These are phyloP conservation scores for Pichia sp. DNA, from an alignment of 1,139 yeast genomes.

Conservation along the genomic window DNA sequence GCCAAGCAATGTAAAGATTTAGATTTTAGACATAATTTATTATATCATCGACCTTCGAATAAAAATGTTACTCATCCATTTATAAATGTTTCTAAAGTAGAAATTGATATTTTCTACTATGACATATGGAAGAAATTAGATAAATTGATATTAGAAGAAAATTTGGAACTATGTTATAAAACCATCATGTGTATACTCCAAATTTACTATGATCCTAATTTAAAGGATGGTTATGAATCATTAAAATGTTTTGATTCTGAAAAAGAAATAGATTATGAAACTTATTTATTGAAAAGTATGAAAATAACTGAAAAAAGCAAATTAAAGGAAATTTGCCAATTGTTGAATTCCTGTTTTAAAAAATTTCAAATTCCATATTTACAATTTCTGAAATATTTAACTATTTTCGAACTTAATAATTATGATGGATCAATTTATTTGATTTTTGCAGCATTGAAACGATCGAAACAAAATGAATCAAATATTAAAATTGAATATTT, in stretches of 20 bases:
- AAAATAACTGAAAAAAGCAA: not conserved
- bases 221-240: constrained; percentile 15
- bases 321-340: constrained; percentile 12
- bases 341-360: constrained; percentile 22
- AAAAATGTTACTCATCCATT: constrained; percentile 24
- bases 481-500: constrained; percentile 14
- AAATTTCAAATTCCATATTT: constrained; percentile 12
- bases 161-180: constrained; percentile 18
- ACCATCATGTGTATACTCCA: constrained; percentile 19
- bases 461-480: not conserved
- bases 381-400: constrained; percentile 19
- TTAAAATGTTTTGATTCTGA: constrained; percentile 13
- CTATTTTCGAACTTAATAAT: constrained; percentile 22
- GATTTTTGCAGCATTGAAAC: constrained; percentile 19
- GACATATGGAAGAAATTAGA: constrained; percentile 21
- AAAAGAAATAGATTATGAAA: constrained; percentile 6
- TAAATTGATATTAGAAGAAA: constrained; percentile 8
- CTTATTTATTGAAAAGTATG: not conserved
- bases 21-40: constrained; percentile 46
- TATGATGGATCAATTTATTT: constrained; percentile 24
- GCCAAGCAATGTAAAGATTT: constrained; percentile 52
- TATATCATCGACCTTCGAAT: constrained; percentile 46
- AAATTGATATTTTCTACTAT: constrained; percentile 18
- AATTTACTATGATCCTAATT: constrained; percentile 17
- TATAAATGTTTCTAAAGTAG: constrained; percentile 5